phyloP scores from a whole-genome alignment of 2,329 filamentous ascomycete genomes.

The Stagonosporopsis rhizophila region DNA sequence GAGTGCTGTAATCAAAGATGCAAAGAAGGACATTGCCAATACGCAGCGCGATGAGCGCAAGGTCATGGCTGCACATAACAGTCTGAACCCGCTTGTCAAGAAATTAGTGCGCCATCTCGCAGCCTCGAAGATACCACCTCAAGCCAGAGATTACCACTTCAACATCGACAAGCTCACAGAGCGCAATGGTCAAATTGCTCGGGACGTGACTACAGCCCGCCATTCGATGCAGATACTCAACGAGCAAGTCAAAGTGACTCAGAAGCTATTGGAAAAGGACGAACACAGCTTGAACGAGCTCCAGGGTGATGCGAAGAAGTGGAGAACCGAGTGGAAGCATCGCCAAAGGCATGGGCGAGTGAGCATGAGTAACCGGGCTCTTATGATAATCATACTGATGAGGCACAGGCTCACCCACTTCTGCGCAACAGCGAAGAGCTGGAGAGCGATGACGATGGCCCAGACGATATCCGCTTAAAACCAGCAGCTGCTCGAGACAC shows the following conservation, averaged over 20 bases:
- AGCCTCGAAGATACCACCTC: conserved; percentile 71
- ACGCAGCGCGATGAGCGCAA: conserved; percentile 57
- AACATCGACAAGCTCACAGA: conserved; percentile 71
- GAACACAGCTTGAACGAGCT: conserved; percentile 38
- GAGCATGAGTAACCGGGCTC: conserved; percentile 17
- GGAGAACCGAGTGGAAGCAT: conserved; percentile 41
- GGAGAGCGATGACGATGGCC: conserved; percentile 31
- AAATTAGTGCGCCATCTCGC: conserved; percentile 65
- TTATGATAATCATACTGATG: conserved; percentile 24
- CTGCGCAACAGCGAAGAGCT: conserved; percentile 29
- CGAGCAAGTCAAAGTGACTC: conserved; percentile 64
- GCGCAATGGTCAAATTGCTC: conserved; percentile 55
- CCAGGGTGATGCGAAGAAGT: conserved; percentile 39
- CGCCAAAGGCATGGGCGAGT: conserved; percentile 42
- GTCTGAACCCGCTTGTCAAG: conserved; percentile 63
- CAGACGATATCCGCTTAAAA: conserved; percentile 44
- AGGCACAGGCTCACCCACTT: conserved; percentile 44
- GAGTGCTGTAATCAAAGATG: conserved; percentile 63
- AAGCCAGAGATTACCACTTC: conserved; percentile 60
- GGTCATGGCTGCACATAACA: conserved; percentile 62
- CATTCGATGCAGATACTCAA: conserved; percentile 69
- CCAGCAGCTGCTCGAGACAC: conserved; percentile 24
- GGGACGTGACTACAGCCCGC: conserved; percentile 65
- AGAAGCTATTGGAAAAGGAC: conserved; percentile 47
- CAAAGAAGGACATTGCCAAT: conserved; percentile 68